Percentiles rank a stretch among this genome's conserved stretches.
Evolutionary conservation across 306 rosid species (phyloP).

Genomic region (Datisca glomerata): DNA sequence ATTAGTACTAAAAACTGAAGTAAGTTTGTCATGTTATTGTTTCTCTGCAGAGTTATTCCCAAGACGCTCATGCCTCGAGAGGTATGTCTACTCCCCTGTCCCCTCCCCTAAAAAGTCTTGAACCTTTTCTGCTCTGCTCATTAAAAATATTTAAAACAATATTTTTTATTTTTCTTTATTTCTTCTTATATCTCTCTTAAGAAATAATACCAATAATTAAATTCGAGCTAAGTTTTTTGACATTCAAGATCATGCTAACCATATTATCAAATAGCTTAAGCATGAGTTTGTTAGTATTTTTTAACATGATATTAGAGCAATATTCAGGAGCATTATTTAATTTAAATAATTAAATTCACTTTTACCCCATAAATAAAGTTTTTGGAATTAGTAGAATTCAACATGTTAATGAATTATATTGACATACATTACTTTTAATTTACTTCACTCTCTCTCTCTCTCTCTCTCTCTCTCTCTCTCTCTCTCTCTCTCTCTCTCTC

Average conservation of each 20-base stretch:
- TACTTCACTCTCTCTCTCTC: background rate
- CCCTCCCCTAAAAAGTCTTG: conserved; percentile 43
- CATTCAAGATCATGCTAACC: no score
- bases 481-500: background rate
- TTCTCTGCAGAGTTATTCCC: conserved; percentile 91
- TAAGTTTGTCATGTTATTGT: conserved; percentile 49
- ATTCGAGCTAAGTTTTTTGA: conserved; percentile 2
- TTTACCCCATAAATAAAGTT: background rate
- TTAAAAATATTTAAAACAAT: background rate
- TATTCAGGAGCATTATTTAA: no score
- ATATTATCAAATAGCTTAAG: no score
- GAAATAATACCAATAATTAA: no score
- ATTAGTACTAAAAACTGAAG: conserved; percentile 25
- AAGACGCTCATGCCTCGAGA: conserved; percentile 99
- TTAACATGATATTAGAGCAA: no score
- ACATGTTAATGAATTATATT: conserved; percentile 1
- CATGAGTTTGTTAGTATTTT: no score
- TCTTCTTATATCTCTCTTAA: background rate
- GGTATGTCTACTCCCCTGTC: conserved; percentile 50
- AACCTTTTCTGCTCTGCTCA: conserved; percentile 20
- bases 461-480: conserved; percentile 5
- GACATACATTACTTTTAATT: background rate
- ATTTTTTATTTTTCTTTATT: background rate
- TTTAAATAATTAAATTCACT: background rate
- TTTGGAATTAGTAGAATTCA: background rate